Percentiles rank a stretch among this genome's conserved stretches.
Conservation (phyloP, 192 early-diverging fungal genomes). For the Mortierella antarctica region DNA sequence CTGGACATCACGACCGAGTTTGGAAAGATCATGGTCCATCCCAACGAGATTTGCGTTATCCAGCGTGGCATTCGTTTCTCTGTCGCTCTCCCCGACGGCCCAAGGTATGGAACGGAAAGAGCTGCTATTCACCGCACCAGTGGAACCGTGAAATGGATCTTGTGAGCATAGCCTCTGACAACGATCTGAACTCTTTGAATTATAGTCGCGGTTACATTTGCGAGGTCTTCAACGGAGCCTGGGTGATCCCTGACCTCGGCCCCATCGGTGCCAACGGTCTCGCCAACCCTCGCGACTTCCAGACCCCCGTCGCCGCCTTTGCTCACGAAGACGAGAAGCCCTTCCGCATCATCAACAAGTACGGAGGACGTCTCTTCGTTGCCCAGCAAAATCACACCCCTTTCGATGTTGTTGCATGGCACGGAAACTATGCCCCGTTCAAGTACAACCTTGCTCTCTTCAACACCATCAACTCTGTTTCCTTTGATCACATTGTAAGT, state of each 20-base stretch:
- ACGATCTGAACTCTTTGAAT: background rate
- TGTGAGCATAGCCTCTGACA: background rate
- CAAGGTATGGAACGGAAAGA: constrained; percentile 56
- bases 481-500: constrained; percentile 87
- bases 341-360: constrained; percentile 86
- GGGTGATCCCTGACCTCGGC: constrained; percentile 95
- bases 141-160: background rate
- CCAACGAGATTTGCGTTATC: constrained; percentile 94
- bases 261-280: constrained; percentile 96
- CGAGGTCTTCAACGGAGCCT: constrained; percentile 90
- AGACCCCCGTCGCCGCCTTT: constrained; percentile 86
- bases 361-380: constrained; percentile 82
- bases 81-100: constrained; percentile 82
- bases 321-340: constrained; percentile 59
- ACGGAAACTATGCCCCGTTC: constrained; percentile 97
- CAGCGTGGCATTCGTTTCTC: constrained; percentile 92
- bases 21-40: constrained; percentile 81
- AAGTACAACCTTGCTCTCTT: constrained; percentile 92
- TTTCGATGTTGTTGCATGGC: constrained; percentile 98
- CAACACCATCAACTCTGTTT: constrained; percentile 87
- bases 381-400: constrained; percentile 84
- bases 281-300: constrained; percentile 94
- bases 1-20: constrained; percentile 93
- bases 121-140: background rate
- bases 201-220: constrained; percentile 87